Base-by-base conservation (phyloP, 352 stramenopile genomes). In the Phytophthora agathidicida region DNA sequence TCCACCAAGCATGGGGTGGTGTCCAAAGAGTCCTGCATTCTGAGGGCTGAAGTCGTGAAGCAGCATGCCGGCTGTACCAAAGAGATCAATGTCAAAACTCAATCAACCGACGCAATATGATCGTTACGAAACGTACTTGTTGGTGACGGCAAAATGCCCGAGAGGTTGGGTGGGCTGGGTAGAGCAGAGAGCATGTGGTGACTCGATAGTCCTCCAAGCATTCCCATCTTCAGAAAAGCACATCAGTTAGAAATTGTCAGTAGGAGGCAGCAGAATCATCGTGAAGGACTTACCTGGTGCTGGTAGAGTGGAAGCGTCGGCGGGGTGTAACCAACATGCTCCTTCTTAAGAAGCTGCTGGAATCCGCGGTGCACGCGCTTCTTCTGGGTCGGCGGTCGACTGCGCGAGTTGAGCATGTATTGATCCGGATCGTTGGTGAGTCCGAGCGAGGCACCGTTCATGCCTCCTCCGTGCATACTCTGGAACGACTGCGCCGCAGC, bases 11-110 rank as follows among this genome's bases (percentile, higher is more conserved):
- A 80, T 73, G 16, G 59, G 55, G 44, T 86, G 75, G 23, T 89
- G 75, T 28, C 73, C 72, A 44, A 78, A 80, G 6, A 84, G 60
- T 16, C 69, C 65, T 24, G 53, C 70, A 45, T 80, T 78, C 48
- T 88, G 79, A 1, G 80, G 77, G 24, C 80, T 93, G 58, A 93
- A 91, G 7, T 93, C 83, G 38, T 93, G 80, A 23, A 93, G 65
- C 8, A 93, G 67, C 83, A 93, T 91, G 28, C 73, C 86, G 1
- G 83, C 80, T 85, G 28, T 16, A 48, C 41, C 68, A 53, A 7
- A 2, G 13, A 57, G 14, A 17, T 36, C 33, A 11, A 48, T 8
- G 45, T 72, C 23, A 72, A n/a, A n/a, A n/a, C n/a, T n/a, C n/a
- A n/a, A n/a, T n/a, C n/a, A n/a, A n/a, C n/a, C n/a, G n/a, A n/a